Base-by-base conservation (phyloP, 169 alveolate genomes). In the Eimeria zaria region DNA sequence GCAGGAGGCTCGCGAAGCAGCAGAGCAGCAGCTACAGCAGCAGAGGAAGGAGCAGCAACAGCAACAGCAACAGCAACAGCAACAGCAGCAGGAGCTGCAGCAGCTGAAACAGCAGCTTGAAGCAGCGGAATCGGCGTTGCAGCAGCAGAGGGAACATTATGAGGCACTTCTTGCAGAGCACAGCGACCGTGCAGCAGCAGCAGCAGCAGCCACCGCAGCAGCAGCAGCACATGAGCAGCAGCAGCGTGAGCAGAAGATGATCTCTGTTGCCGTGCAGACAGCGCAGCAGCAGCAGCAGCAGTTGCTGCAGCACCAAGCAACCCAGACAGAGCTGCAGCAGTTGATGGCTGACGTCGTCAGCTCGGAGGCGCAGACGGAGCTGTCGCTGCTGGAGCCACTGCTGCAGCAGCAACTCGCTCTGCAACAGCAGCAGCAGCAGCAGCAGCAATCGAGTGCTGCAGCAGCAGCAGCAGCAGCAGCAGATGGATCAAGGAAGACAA, bases 21-120 rank as follows among this genome's bases (percentile, higher is more conserved):
- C 87, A 39, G 24, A 76, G 60, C 87, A 76, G 87, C 87, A 76
- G 87, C 73, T 51, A 73, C 90, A 81, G 71, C 90, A 81, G 71
- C 67, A 46, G 90, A 27, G 71, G 90, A 73, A 81, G 33, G 27
- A 7, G 90, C 73, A 81, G 71, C 67, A 46, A 39, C 20, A 81
- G 71, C n/a, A n/a, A n/a, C n/a, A n/a, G n/a, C n/a, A n/a, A n/a
- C 73, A n/a, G 44, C 46, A 81, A 27, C 46, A 81, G 90, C 67
- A 9, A 27, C 67, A 48, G 90, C 53, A 81, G 73, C 41, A 46
- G 48, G 73, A 44, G 90, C 90, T 44, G 44, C 87, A 81, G 71
- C 90, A 81, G 90, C 90, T 46, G 71, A 18, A 46, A 44, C 33
- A 44, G 18, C 67, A 46, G 51, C 90, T 81, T 33, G 41, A 46